Evolutionary conservation across 257 asterid genomes (phyloP), one percentile per base, ranked within the genome.

Genomic region (Avicennia marina): DNA sequence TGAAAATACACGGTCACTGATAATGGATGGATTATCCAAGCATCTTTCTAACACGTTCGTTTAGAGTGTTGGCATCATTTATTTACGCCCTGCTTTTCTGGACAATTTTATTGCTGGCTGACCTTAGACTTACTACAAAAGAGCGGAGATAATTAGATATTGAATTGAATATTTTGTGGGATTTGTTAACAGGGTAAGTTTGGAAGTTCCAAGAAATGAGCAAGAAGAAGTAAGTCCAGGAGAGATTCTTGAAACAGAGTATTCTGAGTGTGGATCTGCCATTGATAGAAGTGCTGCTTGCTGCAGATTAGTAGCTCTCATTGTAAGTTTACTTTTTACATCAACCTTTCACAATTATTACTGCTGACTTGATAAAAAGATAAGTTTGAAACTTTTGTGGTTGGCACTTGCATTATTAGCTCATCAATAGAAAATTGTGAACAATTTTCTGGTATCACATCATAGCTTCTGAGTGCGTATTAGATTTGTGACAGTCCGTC

Each of bases 281-380:
- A 81, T 72, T 1, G 75, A 85, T 58, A 67, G 69, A 62, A 81
- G 74, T 59, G 86, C 72, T 54, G 67, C 86, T 39, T 83, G 78
- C 60, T 90, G 95, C 76, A 84, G 78, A 85, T 70, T 71, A 25
- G 63, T 81, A 47, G 96, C 90, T 72, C 78, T 83, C 29, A 60
- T 81, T 5, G 96, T 91, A 76, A 80, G 96, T 68, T 4, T 25
- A 11, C 10, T 4, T 18, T 9, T 8, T 32, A n/a, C 2, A 3
- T 11, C 0, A 16, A 26, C 8, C 33, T 15, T 47, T 56, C 49
- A 34, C 33, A 55, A 65, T 60, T n/a, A n/a, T n/a, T n/a, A n/a
- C n/a, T n/a, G n/a, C n/a, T n/a, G n/a, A 31, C 31, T 42, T 53
- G 3, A 1, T 4, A 18, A 13, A 19, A 19, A 40, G 26, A 44